A percentile compares a stretch with the other conserved stretches of the same genome.
phyloP scores from a whole-genome alignment of 345 rosid species.

The Melaleuca alternifolia region DNA sequence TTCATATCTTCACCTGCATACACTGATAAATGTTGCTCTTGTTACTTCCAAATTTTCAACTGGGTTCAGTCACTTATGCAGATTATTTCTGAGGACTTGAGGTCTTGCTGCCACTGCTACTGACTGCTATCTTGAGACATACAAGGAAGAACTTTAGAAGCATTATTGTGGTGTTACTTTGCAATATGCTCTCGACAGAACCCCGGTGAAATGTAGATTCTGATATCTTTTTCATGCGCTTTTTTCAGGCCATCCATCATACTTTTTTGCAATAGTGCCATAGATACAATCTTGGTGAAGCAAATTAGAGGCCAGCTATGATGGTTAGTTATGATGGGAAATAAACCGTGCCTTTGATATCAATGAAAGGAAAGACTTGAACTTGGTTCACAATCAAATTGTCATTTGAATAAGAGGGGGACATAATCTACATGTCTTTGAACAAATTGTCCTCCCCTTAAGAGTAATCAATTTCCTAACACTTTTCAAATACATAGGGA shows the following conservation, averaged over 20 bases:
- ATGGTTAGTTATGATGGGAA: background rate
- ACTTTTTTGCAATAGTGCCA: background rate
- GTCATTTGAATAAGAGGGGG: constrained; percentile 18
- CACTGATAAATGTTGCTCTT: background rate
- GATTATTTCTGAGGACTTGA: background rate
- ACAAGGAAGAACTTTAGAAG: background rate
- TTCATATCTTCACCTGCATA: background rate
- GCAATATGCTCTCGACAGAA: background rate
- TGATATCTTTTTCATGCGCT: background rate
- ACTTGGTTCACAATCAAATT: constrained; percentile 8
- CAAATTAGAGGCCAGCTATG: background rate
- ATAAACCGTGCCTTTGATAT: background rate
- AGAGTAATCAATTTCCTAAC: background rate
- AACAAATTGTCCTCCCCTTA: constrained; percentile 2
- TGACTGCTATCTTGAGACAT: background rate
- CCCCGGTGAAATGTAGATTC: background rate
- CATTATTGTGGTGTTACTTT: background rate
- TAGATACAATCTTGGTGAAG: background rate
- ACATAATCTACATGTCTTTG: constrained; percentile 20
- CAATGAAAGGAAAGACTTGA: constrained; percentile 10
- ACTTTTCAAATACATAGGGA: background rate
- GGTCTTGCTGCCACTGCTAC: background rate
- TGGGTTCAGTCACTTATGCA: background rate
- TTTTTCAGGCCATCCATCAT: background rate
- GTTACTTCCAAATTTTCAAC: background rate